Percentiles rank a stretch among this genome's conserved stretches.
Conservation (phyloP, 2,329 filamentous ascomycete genomes). For the Stachybotrys elegans region DNA sequence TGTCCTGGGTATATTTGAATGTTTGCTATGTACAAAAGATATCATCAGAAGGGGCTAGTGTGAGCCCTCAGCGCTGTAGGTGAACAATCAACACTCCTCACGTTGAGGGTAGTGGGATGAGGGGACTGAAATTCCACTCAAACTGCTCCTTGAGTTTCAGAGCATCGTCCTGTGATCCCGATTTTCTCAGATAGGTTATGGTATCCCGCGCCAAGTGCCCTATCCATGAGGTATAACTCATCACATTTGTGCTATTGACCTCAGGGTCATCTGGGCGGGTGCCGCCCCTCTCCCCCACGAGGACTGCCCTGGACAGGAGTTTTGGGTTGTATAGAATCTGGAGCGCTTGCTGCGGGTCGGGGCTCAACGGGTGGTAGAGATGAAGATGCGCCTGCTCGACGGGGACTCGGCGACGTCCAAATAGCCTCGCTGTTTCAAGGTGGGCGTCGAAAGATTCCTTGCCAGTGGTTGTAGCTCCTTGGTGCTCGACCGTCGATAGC, state of each 20-base stretch:
- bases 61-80: no score
- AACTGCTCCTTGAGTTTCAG: constrained; percentile 30
- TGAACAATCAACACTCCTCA: no score
- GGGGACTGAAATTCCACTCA: no score
- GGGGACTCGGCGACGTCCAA: constrained; percentile 27
- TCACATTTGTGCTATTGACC: constrained; percentile 13
- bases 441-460: constrained; percentile 48
- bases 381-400: constrained; percentile 50
- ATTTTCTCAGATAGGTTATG: constrained; percentile 36
- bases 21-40: no score
- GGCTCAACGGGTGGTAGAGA: constrained; percentile 48
- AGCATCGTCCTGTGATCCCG: constrained; percentile 19
- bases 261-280: constrained; percentile 19
- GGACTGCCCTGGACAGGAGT: constrained; percentile 13
- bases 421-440: constrained; percentile 37
- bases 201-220: constrained; percentile 41
- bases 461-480: constrained; percentile 38
- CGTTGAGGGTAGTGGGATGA: no score
- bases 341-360: constrained; percentile 42
- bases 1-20: no score
- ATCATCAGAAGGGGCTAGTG: no score
- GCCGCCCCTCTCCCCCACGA: constrained; percentile 21
- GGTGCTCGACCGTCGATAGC: constrained; percentile 46
- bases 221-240: constrained; percentile 29
- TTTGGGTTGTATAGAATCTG: constrained; percentile 32